Percentiles rank a stretch among this genome's conserved stretches.
Conservation (phyloP, 108 stramenopile species). For the Fistulifera pelliculosa region DNA sequence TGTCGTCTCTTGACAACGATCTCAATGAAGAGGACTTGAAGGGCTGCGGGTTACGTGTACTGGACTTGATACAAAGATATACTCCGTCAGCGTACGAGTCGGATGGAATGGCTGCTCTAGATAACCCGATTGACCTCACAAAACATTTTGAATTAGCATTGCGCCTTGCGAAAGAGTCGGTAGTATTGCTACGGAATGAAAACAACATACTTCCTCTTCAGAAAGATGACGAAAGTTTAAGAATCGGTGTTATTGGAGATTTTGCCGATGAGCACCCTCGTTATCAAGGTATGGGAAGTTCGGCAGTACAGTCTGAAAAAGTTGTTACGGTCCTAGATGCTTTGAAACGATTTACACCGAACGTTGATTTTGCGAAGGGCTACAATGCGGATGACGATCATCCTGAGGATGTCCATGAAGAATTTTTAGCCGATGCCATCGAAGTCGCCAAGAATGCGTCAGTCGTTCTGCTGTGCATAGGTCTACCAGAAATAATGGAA, state of each 20-base stretch:
- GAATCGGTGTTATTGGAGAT: constrained; percentile 37
- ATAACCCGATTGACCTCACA: not conserved
- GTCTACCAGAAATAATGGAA: constrained; percentile 44
- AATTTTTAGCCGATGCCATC: constrained; percentile 24
- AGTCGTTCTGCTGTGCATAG: constrained; percentile 38
- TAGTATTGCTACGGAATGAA: constrained; percentile 38
- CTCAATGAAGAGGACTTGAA: constrained; percentile 6
- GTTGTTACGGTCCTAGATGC: constrained; percentile 22
- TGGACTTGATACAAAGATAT: constrained; percentile 8
- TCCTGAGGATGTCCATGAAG: constrained; percentile 9
- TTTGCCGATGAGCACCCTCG: constrained; percentile 35
- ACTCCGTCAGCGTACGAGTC: not conserved
- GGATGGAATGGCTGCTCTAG: not conserved
- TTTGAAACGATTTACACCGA: constrained; percentile 9
- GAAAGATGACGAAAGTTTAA: not conserved
- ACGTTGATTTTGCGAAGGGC: constrained; percentile 21
- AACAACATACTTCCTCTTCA: constrained; percentile 32
- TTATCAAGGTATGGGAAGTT: constrained; percentile 44
- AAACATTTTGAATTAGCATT: constrained; percentile 30
- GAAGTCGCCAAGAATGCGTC: constrained; percentile 16
- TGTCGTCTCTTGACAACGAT: constrained; percentile 3
- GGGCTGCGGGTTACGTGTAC: constrained; percentile 16
- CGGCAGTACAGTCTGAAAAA: constrained; percentile 24
- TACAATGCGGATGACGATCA: constrained; percentile 28
- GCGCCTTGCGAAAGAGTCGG: constrained; percentile 27